Percentiles rank a stretch among this genome's conserved stretches.
These are phyloP conservation scores for Hemileccinum rubropunctum DNA, from an alignment of 768 basidiomycete species.

Conservation along the genomic window DNA sequence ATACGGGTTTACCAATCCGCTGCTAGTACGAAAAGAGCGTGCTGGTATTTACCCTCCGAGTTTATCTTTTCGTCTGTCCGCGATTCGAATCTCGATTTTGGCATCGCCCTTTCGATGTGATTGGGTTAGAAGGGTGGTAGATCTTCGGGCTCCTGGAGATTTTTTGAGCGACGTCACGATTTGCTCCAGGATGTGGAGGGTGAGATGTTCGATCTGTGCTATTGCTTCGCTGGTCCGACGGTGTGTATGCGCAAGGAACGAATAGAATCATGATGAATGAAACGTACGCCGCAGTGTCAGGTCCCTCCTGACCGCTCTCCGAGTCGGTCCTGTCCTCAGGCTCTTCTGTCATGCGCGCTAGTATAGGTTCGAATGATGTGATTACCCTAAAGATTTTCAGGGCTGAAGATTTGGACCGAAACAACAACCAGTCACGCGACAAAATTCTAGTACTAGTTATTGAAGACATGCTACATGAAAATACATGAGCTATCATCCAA, in stretches of 20 bases:
- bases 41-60: constrained; percentile 27
- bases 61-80: constrained; percentile 34
- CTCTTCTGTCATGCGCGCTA: too few relatives aligned
- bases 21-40: constrained; percentile 7
- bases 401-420: too few relatives aligned
- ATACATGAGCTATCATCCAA: constrained; percentile 18
- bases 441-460: not conserved
- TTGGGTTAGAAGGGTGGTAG: not conserved
- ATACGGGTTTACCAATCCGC: not conserved
- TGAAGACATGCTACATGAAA: not conserved
- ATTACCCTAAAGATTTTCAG: too few relatives aligned
- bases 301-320: constrained; percentile 14
- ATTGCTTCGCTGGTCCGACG: constrained; percentile 21
- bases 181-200: constrained; percentile 33
- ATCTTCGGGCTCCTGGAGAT: not conserved
- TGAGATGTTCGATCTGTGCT: constrained; percentile 28
- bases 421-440: not conserved
- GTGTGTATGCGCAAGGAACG: constrained; percentile 1
- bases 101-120: constrained; percentile 4
- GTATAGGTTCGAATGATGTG: too few relatives aligned
- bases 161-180: constrained; percentile 19
- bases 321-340: not conserved
- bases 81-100: constrained; percentile 35
- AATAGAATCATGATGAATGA: not conserved
- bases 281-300: constrained; percentile 8